Evolutionary conservation across 371 early-diverging fungal genomes (phyloP).

Genomic region (Smittium culicis): DNA sequence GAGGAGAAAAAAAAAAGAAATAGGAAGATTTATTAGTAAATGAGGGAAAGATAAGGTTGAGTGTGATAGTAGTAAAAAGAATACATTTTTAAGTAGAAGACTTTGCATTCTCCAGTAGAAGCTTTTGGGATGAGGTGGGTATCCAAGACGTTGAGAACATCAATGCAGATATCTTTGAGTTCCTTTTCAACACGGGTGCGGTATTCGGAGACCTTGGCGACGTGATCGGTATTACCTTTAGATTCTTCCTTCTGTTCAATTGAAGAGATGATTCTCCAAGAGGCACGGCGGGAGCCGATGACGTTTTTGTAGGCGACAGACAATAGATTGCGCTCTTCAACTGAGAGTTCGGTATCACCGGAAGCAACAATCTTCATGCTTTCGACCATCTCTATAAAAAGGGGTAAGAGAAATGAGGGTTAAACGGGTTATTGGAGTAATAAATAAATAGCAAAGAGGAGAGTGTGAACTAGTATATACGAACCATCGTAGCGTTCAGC

Average conservation of each 20-base stretch:
- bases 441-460: neutral
- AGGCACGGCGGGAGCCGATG: slow-evolving; percentile 97
- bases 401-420: neutral
- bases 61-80: neutral
- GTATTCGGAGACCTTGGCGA: slow-evolving; percentile 80
- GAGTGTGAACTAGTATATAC: slow-evolving; percentile 17
- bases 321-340: slow-evolving; percentile 96
- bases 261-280: slow-evolving; percentile 98
- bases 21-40: too few relatives aligned
- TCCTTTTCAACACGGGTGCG: slow-evolving; percentile 87
- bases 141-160: slow-evolving; percentile 87
- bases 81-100: slow-evolving; percentile 98
- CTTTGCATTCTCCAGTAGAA: slow-evolving; percentile 86
- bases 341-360: slow-evolving; percentile 62
- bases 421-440: neutral
- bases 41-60: too few relatives aligned
- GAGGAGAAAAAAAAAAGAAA: neutral
- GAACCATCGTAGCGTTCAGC: slow-evolving; percentile 97
- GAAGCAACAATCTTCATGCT: slow-evolving; percentile 80
- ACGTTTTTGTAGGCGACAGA: slow-evolving; percentile 99
- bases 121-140: slow-evolving; percentile 77
- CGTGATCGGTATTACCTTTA: slow-evolving; percentile 75
- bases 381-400: slow-evolving; percentile 75
- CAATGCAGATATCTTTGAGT: slow-evolving; percentile 87
- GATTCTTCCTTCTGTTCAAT: slow-evolving; percentile 96